A percentile compares a stretch with the other conserved stretches of the same genome.
Evolutionary conservation across 257 asterid genomes (phyloP).

Genomic region (Nicotiana noctiflora): DNA sequence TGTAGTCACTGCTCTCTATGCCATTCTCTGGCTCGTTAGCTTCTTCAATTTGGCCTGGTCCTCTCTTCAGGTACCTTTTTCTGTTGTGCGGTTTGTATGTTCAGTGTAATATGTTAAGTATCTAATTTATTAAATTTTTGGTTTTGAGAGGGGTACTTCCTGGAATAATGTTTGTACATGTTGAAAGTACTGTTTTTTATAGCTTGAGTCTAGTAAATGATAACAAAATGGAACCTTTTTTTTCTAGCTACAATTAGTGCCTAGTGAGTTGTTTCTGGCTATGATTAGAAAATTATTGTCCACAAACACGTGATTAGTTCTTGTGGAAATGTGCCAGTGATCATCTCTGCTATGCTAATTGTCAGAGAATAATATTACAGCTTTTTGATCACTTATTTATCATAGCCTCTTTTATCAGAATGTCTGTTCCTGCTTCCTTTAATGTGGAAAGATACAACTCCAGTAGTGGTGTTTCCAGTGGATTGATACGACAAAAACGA

Average conservation of each 20-base stretch:
- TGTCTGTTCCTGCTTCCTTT: background rate
- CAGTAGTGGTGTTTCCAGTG: background rate
- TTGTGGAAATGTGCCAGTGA: background rate
- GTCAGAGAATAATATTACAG: background rate
- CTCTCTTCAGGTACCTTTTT: slow-evolving; percentile 30
- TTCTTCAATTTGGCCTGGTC: slow-evolving; percentile 39
- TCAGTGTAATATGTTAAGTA: background rate
- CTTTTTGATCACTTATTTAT: background rate
- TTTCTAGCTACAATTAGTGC: background rate
- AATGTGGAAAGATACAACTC: background rate
- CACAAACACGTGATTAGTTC: background rate
- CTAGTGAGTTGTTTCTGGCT: background rate
- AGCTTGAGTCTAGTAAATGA: background rate
- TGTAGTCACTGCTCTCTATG: slow-evolving; percentile 26
- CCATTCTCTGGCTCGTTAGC: slow-evolving; percentile 35
- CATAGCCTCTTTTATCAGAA: background rate
- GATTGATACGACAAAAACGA: background rate
- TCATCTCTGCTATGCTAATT: background rate
- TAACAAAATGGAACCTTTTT: background rate
- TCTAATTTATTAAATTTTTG: too few species aligned
- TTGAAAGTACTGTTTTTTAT: background rate
- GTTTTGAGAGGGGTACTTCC: background rate
- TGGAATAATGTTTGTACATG: background rate
- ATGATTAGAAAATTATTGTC: background rate
- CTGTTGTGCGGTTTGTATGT: background rate